Evolutionary conservation across 192 early-diverging fungal species (phyloP).

Genomic region (Chytriomyces hyalinus): DNA sequence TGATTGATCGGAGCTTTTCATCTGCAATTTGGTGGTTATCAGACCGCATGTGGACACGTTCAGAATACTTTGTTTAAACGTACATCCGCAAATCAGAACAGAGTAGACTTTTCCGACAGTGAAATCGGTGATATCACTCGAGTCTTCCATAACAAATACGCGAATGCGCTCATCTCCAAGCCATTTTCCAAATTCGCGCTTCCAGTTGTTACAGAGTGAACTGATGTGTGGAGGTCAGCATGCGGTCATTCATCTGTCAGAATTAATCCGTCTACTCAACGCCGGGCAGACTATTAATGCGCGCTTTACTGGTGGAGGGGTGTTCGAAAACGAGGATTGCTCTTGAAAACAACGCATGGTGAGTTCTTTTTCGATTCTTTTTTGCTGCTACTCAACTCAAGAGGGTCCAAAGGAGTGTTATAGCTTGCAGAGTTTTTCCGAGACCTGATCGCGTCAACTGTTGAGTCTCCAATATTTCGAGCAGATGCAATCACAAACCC

Average conservation of each 20-base stretch:
- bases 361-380: too few species aligned
- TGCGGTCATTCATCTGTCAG: neutral
- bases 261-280: neutral
- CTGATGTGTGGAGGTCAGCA: neutral
- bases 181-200: conserved; percentile 64
- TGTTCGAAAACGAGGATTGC: conserved; percentile 1
- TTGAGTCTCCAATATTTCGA: too few species aligned
- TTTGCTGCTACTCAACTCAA: conserved; percentile 40
- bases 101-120: conserved; percentile 28
- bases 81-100: conserved; percentile 35
- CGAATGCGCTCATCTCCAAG: conserved; percentile 53
- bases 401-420: conserved; percentile 55
- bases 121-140: conserved; percentile 10
- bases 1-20: conserved; percentile 32
- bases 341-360: neutral
- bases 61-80: conserved; percentile 5
- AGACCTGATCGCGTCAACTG: conserved; percentile 22
- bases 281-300: conserved; percentile 60
- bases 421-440: conserved; percentile 59
- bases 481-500: conserved; percentile 17
- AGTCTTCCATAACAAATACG: conserved; percentile 16
- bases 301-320: neutral
- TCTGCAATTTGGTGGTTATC: conserved; percentile 20
- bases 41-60: neutral
- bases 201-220: conserved; percentile 54